Base-by-base conservation (phyloP, 352 stramenopile species). In the Phytopythium ostracodes region DNA sequence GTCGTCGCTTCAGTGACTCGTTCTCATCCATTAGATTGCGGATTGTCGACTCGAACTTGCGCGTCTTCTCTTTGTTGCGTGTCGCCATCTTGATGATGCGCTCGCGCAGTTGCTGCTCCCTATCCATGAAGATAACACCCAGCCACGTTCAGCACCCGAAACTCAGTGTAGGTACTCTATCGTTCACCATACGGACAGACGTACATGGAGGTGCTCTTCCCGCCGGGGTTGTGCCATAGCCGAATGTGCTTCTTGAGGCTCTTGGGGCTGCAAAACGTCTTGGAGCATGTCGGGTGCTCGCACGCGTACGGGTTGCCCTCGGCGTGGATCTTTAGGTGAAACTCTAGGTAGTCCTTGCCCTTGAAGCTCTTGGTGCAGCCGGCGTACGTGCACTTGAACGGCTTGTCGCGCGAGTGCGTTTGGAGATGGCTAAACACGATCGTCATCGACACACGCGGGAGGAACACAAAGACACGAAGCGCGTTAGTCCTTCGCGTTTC, bases 301-400 rank as follows among this genome's bases (percentile, higher is more conserved):
- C 81, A 91, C 15, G 84, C 81, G 67, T 93, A 93, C 51, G 84
- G 84, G 47, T 91, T 88, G 11, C 84, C 84, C 66, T 93, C 84
- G 0, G 73, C 79, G 40, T 93, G 84, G 59, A 93, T 91, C 64
- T 93, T 93, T n/a, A 93, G 65, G 54, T 91, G 84, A 56, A 93
- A 93, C 50, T 93, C 79, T 35, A 93, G 66, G 59, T 93, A 93
- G 35, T 93, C 84, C 60, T 93, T 93, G 35, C 84, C 84, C 69
- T 93, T 93, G 59, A 96, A 96, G 66, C 87, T 91, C 76, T 96
- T 96, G 33, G 72, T 81, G 62, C 88, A 96, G 59, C 89, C 86
- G 17, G 75, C 70, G 65, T 93, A 94, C 56, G 82, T 89, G 71
- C 87, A 96, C 56, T 91, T 89, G 71, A 90, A 96, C 44, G 87